These are phyloP conservation scores for Jamesozyma lodderae DNA, from an alignment of 805 yeast species.

Conservation along the genomic window DNA sequence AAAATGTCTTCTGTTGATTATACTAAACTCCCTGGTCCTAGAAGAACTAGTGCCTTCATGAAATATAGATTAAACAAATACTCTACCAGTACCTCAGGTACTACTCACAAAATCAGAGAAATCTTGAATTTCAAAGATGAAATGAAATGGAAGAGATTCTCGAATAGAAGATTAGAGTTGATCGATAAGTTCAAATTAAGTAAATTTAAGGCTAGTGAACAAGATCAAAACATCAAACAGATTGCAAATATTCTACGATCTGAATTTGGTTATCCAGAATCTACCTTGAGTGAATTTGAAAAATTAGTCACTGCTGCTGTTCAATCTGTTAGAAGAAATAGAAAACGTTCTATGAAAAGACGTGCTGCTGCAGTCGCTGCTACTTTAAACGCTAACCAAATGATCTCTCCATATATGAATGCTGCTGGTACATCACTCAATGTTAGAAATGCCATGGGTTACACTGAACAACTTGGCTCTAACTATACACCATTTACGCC, in stretches of 20 bases:
- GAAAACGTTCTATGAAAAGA: conserved; percentile 54
- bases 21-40: not conserved
- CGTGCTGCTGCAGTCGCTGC: not conserved
- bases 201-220: conserved; percentile 81
- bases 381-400: not conserved
- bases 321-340: conserved; percentile 84
- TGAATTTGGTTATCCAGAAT: conserved; percentile 65
- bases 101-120: conserved; percentile 36
- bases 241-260: conserved; percentile 70
- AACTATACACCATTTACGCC: not conserved
- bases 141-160: conserved; percentile 76
- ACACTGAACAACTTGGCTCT: too few species aligned
- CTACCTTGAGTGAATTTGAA: conserved; percentile 66
- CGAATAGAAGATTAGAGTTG: conserved; percentile 81
- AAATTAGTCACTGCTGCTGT: conserved; percentile 88
- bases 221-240: conserved; percentile 67
- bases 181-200: conserved; percentile 62
- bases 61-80: conserved; percentile 3
- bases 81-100: conserved; percentile 21
- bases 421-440: conserved; percentile 32
- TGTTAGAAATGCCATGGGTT: conserved; percentile 37
- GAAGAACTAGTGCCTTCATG: conserved; percentile 3
- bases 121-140: conserved; percentile 73
- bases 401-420: not conserved
- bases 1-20: conserved; percentile 4